Evolutionary conservation across 345 rosid genomes (phyloP), one percentile per base, ranked within the genome.

Genomic region (Abelmoschus esculentus): DNA sequence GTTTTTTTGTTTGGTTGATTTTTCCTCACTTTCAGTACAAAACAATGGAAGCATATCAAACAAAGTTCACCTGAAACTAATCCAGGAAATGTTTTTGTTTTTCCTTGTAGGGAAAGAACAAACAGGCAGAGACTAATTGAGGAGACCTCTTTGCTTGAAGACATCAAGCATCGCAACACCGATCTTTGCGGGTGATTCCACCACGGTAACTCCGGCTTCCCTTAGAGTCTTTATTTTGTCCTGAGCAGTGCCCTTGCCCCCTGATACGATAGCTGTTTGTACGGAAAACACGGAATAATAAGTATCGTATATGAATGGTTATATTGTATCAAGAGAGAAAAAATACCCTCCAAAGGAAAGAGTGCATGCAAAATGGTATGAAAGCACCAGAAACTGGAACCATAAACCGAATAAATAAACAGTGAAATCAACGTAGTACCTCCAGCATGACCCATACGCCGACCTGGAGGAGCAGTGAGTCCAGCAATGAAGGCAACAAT

Each of bases 371-470:
- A 61, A 8, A 17, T 50, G 13, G 26, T 22, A 31, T 29, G 6
- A 34, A 29, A n/a, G 10, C 3, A 52, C 29, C 29, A 49, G 58
- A n/a, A 26, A 50, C n/a, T 2, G 17, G 56, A 70, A 57, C 7
- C 55, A 46, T 44, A 46, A 62, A 47, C 34, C 55, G 3, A 71
- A 47, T 49, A 36, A 62, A 22, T 26, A 34, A 55, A 69, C 72
- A 36, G 22, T 29, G 47, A 62, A 13, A 26, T 22, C 26, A 40
- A 46, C 11, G 38, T 44, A 4, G 26, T 88, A 91, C 99, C 99
- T 86, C 99, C 99, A 11, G 99, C 99, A 68, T 95, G 99, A 64
- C 99, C 99, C 99, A 95, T 95, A 26, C 98, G 90, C 46, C 98
- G 96, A 18, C 97, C 96, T 3, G 97, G 97, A 67, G 97, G 96